These are phyloP conservation scores for Picea sitchensis DNA, from an alignment of 75 land plant genomes.

Conservation along the genomic window DNA sequence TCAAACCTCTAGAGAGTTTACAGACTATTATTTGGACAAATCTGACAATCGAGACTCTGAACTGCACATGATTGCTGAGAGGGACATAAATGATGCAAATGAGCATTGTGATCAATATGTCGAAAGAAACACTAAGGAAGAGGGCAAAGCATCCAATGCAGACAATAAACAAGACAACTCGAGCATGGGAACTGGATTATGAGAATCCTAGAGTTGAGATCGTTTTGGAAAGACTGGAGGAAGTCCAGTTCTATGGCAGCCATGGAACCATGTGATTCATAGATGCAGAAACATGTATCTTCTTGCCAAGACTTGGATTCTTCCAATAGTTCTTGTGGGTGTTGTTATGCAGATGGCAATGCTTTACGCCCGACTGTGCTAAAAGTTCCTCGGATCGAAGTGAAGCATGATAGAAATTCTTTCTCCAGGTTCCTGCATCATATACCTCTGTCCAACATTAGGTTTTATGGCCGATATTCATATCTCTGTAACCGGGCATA, in stretches of 20 bases:
- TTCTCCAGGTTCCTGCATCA: slow-evolving; percentile 62
- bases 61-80: too few relatives aligned
- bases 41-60: too few relatives aligned
- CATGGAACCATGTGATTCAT: neutral
- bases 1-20: too few relatives aligned
- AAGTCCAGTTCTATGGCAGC: neutral
- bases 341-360: slow-evolving; percentile 13
- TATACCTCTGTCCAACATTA: slow-evolving; percentile 65
- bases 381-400: slow-evolving; percentile 22
- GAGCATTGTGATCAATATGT: too few relatives aligned
- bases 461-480: slow-evolving; percentile 31
- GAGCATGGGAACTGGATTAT: slow-evolving; percentile 42
- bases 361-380: slow-evolving; percentile 8
- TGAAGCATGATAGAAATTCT: slow-evolving; percentile 44
- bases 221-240: slow-evolving; percentile 33
- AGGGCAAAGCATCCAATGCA: too few relatives aligned
- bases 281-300: neutral
- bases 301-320: slow-evolving; percentile 6
- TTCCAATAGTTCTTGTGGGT: slow-evolving; percentile 11
- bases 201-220: slow-evolving; percentile 49
- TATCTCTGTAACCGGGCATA: too few relatives aligned
- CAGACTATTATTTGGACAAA: too few relatives aligned
- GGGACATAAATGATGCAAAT: too few relatives aligned
- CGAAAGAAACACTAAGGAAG: too few relatives aligned
- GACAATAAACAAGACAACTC: neutral